Base-by-base conservation (phyloP, 169 alveolate genomes). In the Eimeria necatrix region DNA sequence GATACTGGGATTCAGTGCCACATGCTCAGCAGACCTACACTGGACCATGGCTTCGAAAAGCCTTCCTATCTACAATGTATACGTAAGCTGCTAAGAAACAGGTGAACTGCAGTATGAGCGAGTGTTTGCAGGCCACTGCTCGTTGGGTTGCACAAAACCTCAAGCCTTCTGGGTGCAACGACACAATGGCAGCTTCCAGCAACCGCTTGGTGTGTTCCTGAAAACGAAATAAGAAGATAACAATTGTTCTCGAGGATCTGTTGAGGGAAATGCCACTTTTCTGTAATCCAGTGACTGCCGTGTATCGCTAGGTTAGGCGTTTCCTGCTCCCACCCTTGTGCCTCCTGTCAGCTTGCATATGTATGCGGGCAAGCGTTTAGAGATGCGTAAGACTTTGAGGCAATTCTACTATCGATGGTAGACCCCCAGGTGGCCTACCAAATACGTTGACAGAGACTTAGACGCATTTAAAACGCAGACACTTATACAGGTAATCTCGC, bases 91-190 rank as follows among this genome's bases (percentile, higher is more conserved):
- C 41, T 32, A 2, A 32, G 41, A 32, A 32, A 32, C 41, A 2
- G 41, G 41, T 32, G 2, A 32, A 32, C 2, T 2, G 41, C 41
- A 32, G 41, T 32, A 32, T 32, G 41, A 32, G 41, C 41, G 2
- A 32, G 2, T 32, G 8, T 53, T 51, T 81, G 71, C 74, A 81
- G 90, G 90, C 90, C 4, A 56, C 52, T 81, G 49, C 90, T n/a
- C 90, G 90, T 16, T 56, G 90, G 73, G 32, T 81, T 26, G 51
- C 90, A 20, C 26, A 64, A 53, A 12, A 68, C 59, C 32, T 81
- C 10, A 81, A 53, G 61, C 8, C 24, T 3, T 81, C 90, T 24
- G 52, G 56, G 73, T 22, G 26, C 41, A 16, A 68, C 24, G 70
- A 9, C n/a, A 81, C 73, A 14, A 52, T 71, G 10, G 52, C 90